Conservation (phyloP, 2,329 filamentous ascomycete genomes). For the Camillea tinctor region DNA sequence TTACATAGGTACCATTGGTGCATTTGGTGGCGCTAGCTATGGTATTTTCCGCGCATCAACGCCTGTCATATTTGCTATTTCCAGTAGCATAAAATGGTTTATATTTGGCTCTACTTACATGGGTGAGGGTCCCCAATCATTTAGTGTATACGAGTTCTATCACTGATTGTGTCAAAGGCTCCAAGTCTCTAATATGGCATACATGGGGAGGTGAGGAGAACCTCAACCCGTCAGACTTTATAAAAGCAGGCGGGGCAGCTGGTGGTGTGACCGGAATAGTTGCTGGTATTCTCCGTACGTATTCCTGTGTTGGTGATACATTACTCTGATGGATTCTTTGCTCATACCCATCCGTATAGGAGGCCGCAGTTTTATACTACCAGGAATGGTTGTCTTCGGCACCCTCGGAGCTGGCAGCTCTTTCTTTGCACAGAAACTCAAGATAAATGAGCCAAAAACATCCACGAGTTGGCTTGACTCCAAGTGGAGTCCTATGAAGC, state of each 20-base stretch:
- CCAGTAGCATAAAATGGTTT: conserved; percentile 79
- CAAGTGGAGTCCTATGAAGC: conserved; percentile 71
- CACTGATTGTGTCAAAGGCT: conserved; percentile 38
- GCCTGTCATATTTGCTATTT: conserved; percentile 68
- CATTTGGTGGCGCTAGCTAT: conserved; percentile 64
- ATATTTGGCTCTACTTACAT: conserved; percentile 74
- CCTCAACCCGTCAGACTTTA: conserved; percentile 57
- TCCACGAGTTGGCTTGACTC: conserved; percentile 48
- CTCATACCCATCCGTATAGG: conserved; percentile 36
- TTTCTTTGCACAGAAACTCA: conserved; percentile 24
- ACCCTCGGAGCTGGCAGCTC: conserved; percentile 38
- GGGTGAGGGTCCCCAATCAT: conserved; percentile 49
- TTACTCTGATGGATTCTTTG: background rate
- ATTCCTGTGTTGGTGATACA: background rate
- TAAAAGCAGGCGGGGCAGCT: conserved; percentile 67
- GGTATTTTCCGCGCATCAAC: conserved; percentile 69
- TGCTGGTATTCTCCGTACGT: conserved; percentile 55
- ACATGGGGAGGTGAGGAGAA: conserved; percentile 50
- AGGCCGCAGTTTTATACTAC: conserved; percentile 52
- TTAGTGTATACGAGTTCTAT: background rate
- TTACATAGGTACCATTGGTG: conserved; percentile 52
- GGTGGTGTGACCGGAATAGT: conserved; percentile 67
- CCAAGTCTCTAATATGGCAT: conserved; percentile 46
- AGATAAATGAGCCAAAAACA: conserved; percentile 10
- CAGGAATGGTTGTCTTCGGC: conserved; percentile 50